phyloP scores from a whole-genome alignment of 2,329 filamentous ascomycete species.

The Stagonosporopsis rhizophila region DNA sequence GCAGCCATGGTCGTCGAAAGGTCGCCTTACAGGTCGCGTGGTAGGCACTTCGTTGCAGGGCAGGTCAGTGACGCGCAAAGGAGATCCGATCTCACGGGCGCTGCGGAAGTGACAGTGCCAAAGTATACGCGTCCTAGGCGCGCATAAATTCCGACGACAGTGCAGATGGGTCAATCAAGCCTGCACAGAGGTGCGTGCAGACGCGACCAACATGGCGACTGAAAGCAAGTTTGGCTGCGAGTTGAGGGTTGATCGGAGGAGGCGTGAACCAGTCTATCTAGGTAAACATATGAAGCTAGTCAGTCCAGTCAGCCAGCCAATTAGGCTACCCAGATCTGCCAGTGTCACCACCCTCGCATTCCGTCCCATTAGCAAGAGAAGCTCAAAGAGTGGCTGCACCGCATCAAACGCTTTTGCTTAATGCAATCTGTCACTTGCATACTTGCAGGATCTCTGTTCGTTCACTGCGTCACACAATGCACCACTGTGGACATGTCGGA shows the following conservation, averaged over 20 bases:
- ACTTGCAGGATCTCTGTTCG: neutral
- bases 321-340: slow-evolving; percentile 44
- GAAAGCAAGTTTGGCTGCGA: slow-evolving; percentile 27
- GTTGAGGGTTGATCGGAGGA: slow-evolving; percentile 37
- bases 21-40: slow-evolving; percentile 26
- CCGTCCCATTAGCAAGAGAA: slow-evolving; percentile 16
- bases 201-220: slow-evolving; percentile 31
- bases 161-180: slow-evolving; percentile 20
- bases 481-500: neutral
- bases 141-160: slow-evolving; percentile 23
- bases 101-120: slow-evolving; percentile 44
- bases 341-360: slow-evolving; percentile 44
- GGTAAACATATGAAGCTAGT: slow-evolving; percentile 48
- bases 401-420: neutral
- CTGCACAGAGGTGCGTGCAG: slow-evolving; percentile 33
- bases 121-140: slow-evolving; percentile 37
- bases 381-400: neutral
- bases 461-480: neutral
- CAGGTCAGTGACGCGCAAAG: slow-evolving; percentile 44
- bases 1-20: slow-evolving; percentile 39
- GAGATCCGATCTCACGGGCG: slow-evolving; percentile 36
- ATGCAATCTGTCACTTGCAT: neutral
- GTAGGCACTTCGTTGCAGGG: slow-evolving; percentile 31
- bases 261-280: slow-evolving; percentile 31
- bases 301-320: slow-evolving; percentile 37